phyloP scores from a whole-genome alignment of 2,329 filamentous ascomycete species.

The Penicillium vulpinum region DNA sequence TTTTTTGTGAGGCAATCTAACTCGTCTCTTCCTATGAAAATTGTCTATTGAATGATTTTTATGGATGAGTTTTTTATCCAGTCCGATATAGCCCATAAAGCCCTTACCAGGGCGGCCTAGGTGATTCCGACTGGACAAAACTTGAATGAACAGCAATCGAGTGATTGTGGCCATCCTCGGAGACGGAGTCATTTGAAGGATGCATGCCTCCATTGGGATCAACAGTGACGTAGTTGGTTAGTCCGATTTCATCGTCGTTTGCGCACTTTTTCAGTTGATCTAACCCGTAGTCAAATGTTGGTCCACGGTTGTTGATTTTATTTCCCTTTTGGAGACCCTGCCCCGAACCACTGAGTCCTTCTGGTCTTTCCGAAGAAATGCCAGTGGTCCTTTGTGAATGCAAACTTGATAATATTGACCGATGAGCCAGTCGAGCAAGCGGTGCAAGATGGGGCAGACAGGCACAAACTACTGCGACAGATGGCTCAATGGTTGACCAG shows the following conservation, averaged over 20 bases:
- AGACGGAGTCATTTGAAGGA: not conserved
- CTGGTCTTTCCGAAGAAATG: not conserved
- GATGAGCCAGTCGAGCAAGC: constrained; percentile 12
- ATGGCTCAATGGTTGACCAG: constrained; percentile 16
- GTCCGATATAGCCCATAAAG: not conserved
- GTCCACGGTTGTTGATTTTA: not conserved
- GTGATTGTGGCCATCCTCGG: not conserved
- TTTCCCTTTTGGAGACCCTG: too few species aligned
- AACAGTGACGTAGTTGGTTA: not conserved
- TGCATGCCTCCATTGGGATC: not conserved
- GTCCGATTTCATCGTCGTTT: not conserved
- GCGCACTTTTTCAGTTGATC: not conserved
- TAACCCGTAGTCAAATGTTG: not conserved
- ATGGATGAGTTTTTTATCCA: too few species aligned
- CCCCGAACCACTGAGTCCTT: not conserved
- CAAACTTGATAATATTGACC: not conserved
- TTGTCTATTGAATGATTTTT: too few species aligned
- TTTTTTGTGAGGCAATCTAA: too few species aligned
- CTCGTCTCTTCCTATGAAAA: too few species aligned
- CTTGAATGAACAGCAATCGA: not conserved
- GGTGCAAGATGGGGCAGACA: constrained; percentile 16
- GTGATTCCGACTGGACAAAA: not conserved
- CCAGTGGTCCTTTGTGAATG: not conserved
- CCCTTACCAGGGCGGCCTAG: not conserved
- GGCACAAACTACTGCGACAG: constrained; percentile 12